Conservation (phyloP, 1,284 basidiomycete species). For the Hemileia vastatrix region DNA sequence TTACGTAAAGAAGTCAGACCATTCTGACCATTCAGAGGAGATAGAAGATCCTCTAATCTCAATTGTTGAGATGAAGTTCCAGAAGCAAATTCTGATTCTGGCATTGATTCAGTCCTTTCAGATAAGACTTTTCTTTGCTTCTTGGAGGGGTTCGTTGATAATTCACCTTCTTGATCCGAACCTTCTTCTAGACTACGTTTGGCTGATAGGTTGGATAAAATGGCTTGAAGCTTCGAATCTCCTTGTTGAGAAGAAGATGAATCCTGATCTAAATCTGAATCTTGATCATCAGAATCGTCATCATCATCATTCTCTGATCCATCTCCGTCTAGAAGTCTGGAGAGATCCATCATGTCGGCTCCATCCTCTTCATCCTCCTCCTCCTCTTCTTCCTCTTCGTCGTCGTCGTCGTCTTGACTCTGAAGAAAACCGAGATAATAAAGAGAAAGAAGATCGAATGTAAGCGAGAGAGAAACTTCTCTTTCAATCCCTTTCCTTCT, state of each 20-base stretch:
- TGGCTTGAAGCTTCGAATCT: neutral
- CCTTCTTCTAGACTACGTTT: slow-evolving; percentile 4
- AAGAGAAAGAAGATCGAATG: neutral
- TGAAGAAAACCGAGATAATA: neutral
- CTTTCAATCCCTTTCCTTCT: neutral
- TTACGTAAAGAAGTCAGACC: slow-evolving; percentile 31
- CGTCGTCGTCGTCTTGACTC: too few species aligned
- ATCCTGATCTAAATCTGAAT: slow-evolving; percentile 15
- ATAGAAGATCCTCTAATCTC: too few species aligned
- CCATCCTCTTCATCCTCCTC: too few species aligned
- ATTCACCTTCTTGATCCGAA: slow-evolving; percentile 1
- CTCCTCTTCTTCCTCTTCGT: too few species aligned
- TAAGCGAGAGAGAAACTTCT: neutral
- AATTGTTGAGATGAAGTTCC: too few species aligned
- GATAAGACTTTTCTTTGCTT: slow-evolving; percentile 28
- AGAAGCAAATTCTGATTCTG: too few species aligned
- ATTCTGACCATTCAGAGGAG: slow-evolving; percentile 21
- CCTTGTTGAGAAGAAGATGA: neutral
- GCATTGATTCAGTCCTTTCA: slow-evolving; percentile 36
- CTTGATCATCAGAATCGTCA: slow-evolving; percentile 20
- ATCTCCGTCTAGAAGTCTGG: slow-evolving; percentile 35
- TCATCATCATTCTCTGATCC: slow-evolving; percentile 25
- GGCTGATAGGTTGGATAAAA: neutral
- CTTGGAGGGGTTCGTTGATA: slow-evolving; percentile 21
- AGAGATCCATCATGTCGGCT: slow-evolving; percentile 36